These are phyloP conservation scores for Huntiella abstrusa DNA, from an alignment of 2,329 filamentous ascomycete species.

Conservation along the genomic window DNA sequence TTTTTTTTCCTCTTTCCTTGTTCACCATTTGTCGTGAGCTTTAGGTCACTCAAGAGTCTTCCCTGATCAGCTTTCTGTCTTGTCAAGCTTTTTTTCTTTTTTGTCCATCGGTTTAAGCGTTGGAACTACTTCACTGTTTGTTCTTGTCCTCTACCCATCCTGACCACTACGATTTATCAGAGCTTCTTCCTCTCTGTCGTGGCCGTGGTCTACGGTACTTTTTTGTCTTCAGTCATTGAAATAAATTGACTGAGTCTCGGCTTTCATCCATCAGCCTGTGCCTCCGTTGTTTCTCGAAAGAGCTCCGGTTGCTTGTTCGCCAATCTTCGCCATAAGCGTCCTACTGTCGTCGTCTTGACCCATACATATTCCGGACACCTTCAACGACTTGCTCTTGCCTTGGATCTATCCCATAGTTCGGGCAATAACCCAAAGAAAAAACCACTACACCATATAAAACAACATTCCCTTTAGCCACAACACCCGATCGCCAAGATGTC, in stretches of 20 bases:
- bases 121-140: constrained; percentile 11
- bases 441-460: not conserved
- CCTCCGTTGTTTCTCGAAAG: not conserved
- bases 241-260: not conserved
- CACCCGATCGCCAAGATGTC: constrained; percentile 8
- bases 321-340: not conserved
- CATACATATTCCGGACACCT: not conserved
- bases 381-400: not conserved
- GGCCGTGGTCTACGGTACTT: not conserved
- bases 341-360: not conserved
- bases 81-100: not conserved
- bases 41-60: not conserved
- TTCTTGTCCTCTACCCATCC: constrained; percentile 15
- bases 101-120: constrained; percentile 10
- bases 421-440: not conserved
- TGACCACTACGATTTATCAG: constrained; percentile 10
- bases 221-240: not conserved
- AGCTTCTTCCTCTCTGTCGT: constrained; percentile 13
- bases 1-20: constrained; percentile 6
- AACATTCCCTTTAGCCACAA: constrained; percentile 1
- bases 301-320: not conserved
- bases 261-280: not conserved
- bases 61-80: not conserved
- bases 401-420: not conserved
- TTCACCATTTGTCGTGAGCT: constrained; percentile 10